These are phyloP conservation scores for Paramecium biaurelia DNA, from an alignment of 73 alveolate genomes.

Conservation along the genomic window DNA sequence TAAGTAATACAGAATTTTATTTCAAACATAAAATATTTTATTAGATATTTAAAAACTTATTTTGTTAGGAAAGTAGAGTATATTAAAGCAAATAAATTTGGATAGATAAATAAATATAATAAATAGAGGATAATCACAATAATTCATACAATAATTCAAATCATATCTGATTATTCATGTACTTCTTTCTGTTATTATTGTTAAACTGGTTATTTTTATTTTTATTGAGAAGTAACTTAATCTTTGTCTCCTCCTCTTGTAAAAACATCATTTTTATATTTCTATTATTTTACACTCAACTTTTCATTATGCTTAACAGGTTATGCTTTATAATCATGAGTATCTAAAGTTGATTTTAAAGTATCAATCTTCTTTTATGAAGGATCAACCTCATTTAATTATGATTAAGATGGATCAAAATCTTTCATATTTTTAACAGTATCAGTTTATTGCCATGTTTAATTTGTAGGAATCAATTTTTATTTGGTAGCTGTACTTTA, in stretches of 20 bases:
- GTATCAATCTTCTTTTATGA: background rate
- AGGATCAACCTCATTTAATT: background rate
- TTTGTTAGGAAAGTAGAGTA: background rate
- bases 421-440: constrained; percentile 43
- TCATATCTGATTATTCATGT: constrained; percentile 26
- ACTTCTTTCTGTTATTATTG: background rate
- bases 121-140: background rate
- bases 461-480: constrained; percentile 3
- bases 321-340: background rate
- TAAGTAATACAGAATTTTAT: background rate
- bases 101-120: background rate
- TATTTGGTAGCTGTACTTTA: background rate
- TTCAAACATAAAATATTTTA: background rate
- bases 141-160: background rate
- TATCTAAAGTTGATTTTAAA: constrained; percentile 29
- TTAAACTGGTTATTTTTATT: background rate
- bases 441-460: constrained; percentile 29
- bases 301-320: background rate
- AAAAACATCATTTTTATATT: background rate
- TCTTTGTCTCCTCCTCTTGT: constrained; percentile 12
- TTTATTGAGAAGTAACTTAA: background rate
- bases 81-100: background rate
- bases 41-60: background rate
- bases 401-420: constrained; percentile 23
- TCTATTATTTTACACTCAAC: background rate